These are phyloP conservation scores for Ogataea minuta DNA, from an alignment of 805 yeast genomes.

Conservation along the genomic window DNA sequence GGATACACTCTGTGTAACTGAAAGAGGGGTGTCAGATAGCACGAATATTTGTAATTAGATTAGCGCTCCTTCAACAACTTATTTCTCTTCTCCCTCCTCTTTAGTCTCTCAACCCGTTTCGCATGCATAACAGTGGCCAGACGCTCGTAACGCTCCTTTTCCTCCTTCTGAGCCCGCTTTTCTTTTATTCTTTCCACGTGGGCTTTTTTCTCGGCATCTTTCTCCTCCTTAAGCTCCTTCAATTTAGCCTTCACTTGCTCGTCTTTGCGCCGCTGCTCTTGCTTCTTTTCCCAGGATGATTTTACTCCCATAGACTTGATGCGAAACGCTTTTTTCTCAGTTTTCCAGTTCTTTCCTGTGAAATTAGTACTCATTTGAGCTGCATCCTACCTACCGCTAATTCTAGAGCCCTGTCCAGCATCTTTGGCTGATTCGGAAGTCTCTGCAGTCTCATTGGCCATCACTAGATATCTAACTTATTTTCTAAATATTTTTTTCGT, in stretches of 20 bases:
- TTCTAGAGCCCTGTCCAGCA: conserved; percentile 30
- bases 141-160: conserved; percentile 81
- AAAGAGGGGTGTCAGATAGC: conserved; percentile 40
- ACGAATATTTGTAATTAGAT: conserved; percentile 24
- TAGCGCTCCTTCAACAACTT: conserved; percentile 85
- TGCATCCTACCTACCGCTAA: conserved; percentile 28
- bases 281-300: conserved; percentile 63
- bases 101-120: conserved; percentile 85
- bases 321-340: conserved; percentile 64
- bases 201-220: conserved; percentile 55
- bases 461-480: not conserved
- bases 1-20: conserved; percentile 30
- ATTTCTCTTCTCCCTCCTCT: conserved; percentile 91
- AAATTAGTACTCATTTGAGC: conserved; percentile 3
- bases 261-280: conserved; percentile 63
- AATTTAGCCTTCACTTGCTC: conserved; percentile 66
- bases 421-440: conserved; percentile 14
- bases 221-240: conserved; percentile 74
- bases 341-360: conserved; percentile 69
- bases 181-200: conserved; percentile 61
- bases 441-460: conserved; percentile 1
- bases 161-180: conserved; percentile 78
- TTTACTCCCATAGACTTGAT: conserved; percentile 59
- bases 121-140: conserved; percentile 87
- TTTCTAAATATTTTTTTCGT: conserved; percentile 3